Base-by-base conservation (phyloP, 768 basidiomycete species). In the Amanita exitialis region DNA sequence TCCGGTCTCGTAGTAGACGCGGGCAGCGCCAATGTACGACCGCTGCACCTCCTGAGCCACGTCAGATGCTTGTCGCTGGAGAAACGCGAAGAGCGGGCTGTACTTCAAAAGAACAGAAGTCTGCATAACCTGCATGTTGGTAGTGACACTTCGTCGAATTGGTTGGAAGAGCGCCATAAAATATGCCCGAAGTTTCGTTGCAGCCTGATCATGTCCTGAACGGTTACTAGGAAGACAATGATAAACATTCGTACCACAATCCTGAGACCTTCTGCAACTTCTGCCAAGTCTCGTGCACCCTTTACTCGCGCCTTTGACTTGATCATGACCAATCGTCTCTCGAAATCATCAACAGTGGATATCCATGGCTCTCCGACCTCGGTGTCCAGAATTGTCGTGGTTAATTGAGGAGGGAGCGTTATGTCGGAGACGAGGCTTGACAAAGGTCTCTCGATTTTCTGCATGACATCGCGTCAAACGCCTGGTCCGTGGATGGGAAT, bases 1-100 rank as follows among this genome's bases (percentile, higher is more conserved):
- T 0, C 86, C 90, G 18, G 96, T 98, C 68, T 99, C 96, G 53
- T 92, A 97, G 64, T 96, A 99, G 18, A 89, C 77, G 36, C 93
- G 81, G 12, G 89, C 86, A 23, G 87, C 80, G 30, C 78, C 78
- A 25, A 86, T 69, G 64, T 99, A 99, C 2, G 89, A 83, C 47
- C 90, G 74, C 62, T 92, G 91, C 20, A 99, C 70, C 64, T 98
- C 94, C 42, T 76, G 76, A 3, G 96, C 93, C 27, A 93, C 86
- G 30, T 74, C 74, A 7, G 83, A 75, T 4, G 87, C 87, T 54
- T 92, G 87, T 2, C 90, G 82, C 55, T 85, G 82, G 34, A 99
- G 72, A 62, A 98, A 99, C 1, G 77, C 76, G 59, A 82, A 97
- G 52, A 98, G 72, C 6, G 86, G 71, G 43, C 75, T 76, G 62